phyloP scores from a whole-genome alignment of 192 early-diverging fungal species.

The Helicostylum pulchrum region DNA sequence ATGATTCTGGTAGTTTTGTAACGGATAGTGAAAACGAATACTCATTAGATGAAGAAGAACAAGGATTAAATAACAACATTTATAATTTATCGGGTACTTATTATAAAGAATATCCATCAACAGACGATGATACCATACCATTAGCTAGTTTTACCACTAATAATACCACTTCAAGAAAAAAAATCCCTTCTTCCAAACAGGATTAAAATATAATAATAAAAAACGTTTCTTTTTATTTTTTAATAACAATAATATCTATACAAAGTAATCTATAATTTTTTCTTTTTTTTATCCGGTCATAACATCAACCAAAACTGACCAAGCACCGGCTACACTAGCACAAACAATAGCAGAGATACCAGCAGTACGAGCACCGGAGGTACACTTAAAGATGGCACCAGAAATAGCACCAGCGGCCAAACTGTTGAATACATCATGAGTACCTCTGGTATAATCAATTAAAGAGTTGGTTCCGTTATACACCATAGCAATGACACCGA shows the following conservation, averaged over 20 bases:
- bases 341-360: slow-evolving; percentile 35
- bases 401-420: slow-evolving; percentile 69
- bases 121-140: slow-evolving; percentile 9
- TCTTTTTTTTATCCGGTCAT: neutral
- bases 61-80: neutral
- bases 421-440: slow-evolving; percentile 64
- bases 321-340: slow-evolving; percentile 35
- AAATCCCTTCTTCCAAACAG: neutral
- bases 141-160: neutral
- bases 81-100: slow-evolving; percentile 10
- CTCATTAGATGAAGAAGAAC: slow-evolving; percentile 22
- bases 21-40: slow-evolving; percentile 23
- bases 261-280: neutral
- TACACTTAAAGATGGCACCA: slow-evolving; percentile 76
- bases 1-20: slow-evolving; percentile 28
- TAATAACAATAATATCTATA: neutral
- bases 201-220: slow-evolving; percentile 3
- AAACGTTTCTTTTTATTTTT: neutral
- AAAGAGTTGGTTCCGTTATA: slow-evolving; percentile 74
- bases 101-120: neutral
- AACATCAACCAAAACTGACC: slow-evolving; percentile 20
- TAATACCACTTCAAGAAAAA: slow-evolving; percentile 1
- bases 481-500: slow-evolving; percentile 77
- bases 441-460: slow-evolving; percentile 60
- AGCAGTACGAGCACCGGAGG: slow-evolving; percentile 46